Evolutionary conservation across 1,284 basidiomycete genomes (phyloP).

Genomic region (Rhodotorula mucilaginosa): DNA sequence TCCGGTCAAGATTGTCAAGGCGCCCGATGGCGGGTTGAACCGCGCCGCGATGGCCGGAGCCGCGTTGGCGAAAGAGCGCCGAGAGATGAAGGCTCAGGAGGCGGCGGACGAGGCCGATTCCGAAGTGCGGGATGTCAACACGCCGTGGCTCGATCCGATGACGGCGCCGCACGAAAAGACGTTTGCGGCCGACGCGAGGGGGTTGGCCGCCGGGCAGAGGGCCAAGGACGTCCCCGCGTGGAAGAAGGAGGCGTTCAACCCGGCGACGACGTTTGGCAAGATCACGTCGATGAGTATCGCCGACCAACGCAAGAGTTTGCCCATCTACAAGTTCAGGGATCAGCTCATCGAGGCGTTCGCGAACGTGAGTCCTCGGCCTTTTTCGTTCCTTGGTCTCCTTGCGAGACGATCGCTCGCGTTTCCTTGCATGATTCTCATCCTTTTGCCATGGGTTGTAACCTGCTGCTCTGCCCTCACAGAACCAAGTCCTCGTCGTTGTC

Average conservation of each 20-base stretch:
- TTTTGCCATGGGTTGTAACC: too few relatives aligned
- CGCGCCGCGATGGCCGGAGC: conserved; percentile 91
- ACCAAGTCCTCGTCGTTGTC: conserved; percentile 90
- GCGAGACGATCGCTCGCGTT: too few relatives aligned
- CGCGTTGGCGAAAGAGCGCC: conserved; percentile 87
- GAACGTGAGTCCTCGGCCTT: conserved; percentile 60
- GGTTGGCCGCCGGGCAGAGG: conserved; percentile 57
- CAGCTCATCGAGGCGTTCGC: conserved; percentile 85
- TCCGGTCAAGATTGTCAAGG: conserved; percentile 84
- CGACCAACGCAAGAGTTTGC: conserved; percentile 85
- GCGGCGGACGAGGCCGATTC: conserved; percentile 91
- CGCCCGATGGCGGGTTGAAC: conserved; percentile 66
- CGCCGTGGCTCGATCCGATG: conserved; percentile 98
- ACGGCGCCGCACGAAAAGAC: conserved; percentile 77
- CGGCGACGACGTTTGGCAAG: conserved; percentile 93
- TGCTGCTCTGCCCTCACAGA: conserved; percentile 54
- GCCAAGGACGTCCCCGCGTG: conserved; percentile 80
- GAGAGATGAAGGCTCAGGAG: conserved; percentile 91
- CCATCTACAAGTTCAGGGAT: conserved; percentile 94
- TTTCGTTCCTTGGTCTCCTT: not conserved
- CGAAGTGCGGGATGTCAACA: conserved; percentile 85
- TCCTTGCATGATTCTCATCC: too few relatives aligned
- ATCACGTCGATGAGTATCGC: conserved; percentile 87
- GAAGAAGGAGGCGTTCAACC: conserved; percentile 92
- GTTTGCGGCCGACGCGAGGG: conserved; percentile 91